These are phyloP conservation scores for Aspergillus japonicus DNA, from an alignment of 2,329 filamentous ascomycete genomes.

Conservation along the genomic window DNA sequence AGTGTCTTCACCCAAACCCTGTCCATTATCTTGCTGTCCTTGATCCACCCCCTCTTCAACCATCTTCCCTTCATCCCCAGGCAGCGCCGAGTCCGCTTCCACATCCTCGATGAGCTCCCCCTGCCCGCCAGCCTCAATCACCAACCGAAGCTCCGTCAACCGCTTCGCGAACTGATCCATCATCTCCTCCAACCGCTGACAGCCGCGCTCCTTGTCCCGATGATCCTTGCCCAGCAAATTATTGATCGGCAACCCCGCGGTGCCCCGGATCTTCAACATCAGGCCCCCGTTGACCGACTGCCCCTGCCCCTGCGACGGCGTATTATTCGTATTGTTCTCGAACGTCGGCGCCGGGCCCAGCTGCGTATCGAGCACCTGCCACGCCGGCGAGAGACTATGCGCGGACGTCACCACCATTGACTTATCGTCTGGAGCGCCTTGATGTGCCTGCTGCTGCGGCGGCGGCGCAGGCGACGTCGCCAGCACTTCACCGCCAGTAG, in stretches of 20 bases:
- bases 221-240: conserved; percentile 22
- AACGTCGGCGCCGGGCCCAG: conserved; percentile 64
- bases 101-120: neutral
- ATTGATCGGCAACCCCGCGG: conserved; percentile 30
- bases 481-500: neutral
- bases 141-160: conserved; percentile 43
- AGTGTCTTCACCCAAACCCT: neutral
- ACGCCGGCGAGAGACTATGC: conserved; percentile 70
- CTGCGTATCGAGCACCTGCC: conserved; percentile 61
- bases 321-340: conserved; percentile 52
- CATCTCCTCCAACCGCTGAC: conserved; percentile 45
- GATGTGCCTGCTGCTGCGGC: conserved; percentile 7
- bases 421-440: conserved; percentile 29
- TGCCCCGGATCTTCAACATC: conserved; percentile 49
- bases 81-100: neutral
- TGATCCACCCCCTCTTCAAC: neutral
- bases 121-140: conserved; percentile 39
- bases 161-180: conserved; percentile 48
- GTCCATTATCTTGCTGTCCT: neutral
- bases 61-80: neutral
- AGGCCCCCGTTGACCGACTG: conserved; percentile 47
- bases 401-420: conserved; percentile 61
- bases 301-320: conserved; percentile 41
- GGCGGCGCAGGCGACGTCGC: conserved; percentile 23
- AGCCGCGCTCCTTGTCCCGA: conserved; percentile 23